phyloP scores from a whole-genome alignment of 2,329 filamentous ascomycete species.

The Talaromyces sp. region DNA sequence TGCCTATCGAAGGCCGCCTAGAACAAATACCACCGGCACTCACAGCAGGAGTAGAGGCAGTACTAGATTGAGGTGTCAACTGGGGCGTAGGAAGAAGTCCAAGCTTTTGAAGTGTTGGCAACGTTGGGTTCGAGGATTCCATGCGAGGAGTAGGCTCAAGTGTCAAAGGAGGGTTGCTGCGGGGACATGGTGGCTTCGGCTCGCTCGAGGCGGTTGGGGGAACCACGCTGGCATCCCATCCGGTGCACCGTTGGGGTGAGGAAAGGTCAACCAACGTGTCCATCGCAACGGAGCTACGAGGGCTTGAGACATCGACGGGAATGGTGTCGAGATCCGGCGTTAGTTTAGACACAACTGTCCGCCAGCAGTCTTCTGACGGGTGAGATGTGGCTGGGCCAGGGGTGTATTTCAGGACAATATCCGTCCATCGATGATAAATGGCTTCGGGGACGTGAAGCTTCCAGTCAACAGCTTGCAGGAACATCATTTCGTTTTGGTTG shows the following conservation, averaged over 20 bases:
- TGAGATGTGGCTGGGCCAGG: conserved; percentile 48
- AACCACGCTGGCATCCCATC: conserved; percentile 17
- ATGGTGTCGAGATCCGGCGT: conserved; percentile 54
- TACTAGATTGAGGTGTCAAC: conserved; percentile 54
- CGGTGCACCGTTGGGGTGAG: conserved; percentile 24
- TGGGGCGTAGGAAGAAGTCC: conserved; percentile 58
- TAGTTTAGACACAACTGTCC: conserved; percentile 49
- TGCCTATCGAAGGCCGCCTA: conserved; percentile 54
- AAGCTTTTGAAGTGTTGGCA: conserved; percentile 53
- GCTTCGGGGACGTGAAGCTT: conserved; percentile 88
- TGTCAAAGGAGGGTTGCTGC: conserved; percentile 38
- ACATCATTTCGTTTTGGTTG: conserved; percentile 93
- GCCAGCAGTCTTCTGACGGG: conserved; percentile 35
- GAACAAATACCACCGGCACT: conserved; percentile 47
- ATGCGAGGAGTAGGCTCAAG: conserved; percentile 47
- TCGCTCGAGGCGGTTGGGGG: conserved; percentile 17
- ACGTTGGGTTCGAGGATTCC: conserved; percentile 37
- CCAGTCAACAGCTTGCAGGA: conserved; percentile 87
- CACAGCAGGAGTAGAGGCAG: conserved; percentile 58
- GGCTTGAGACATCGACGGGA: conserved; percentile 32
- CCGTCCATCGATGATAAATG: conserved; percentile 88
- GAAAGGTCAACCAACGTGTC: conserved; percentile 24
- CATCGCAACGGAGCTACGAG: conserved; percentile 22
- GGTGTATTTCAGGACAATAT: conserved; percentile 81
- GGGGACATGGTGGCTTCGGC: conserved; percentile 27